Evolutionary conservation across 768 basidiomycete species (phyloP).

Genomic region (Podaxis mareebaensis): DNA sequence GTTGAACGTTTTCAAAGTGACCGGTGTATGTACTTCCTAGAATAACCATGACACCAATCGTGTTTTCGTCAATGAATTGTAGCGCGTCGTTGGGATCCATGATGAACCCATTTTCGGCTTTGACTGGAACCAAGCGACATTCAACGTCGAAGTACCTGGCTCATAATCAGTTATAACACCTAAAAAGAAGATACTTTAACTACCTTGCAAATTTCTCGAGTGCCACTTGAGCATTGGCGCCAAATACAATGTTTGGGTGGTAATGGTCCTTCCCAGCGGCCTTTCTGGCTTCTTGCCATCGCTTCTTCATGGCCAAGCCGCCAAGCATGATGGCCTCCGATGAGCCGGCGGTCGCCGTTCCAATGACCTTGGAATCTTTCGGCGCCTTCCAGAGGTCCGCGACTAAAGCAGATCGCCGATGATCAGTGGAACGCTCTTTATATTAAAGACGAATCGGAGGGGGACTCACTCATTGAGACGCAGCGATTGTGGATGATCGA

Average conservation of each 20-base stretch:
- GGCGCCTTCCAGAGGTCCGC: constrained; percentile 69
- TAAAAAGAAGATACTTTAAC: background rate
- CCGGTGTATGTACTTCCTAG: constrained; percentile 60
- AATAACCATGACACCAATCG: constrained; percentile 65
- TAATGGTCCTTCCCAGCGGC: constrained; percentile 53
- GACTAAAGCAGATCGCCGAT: constrained; percentile 28
- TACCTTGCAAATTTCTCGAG: constrained; percentile 66
- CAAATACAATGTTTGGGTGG: constrained; percentile 61
- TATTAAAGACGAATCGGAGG: background rate
- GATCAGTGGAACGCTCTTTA: background rate
- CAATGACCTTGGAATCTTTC: constrained; percentile 52
- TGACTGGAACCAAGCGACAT: constrained; percentile 48
- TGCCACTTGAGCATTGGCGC: constrained; percentile 63
- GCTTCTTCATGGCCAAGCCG: constrained; percentile 67
- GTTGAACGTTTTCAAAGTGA: constrained; percentile 59
- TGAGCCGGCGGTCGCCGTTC: constrained; percentile 65
- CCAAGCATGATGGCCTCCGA: constrained; percentile 73
- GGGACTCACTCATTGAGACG: constrained; percentile 49
- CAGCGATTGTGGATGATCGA: constrained; percentile 53
- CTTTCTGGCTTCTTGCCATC: constrained; percentile 66
- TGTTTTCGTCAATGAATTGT: constrained; percentile 67
- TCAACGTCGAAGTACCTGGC: constrained; percentile 62
- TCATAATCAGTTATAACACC: background rate
- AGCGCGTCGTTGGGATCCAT: constrained; percentile 61
- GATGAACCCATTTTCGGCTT: constrained; percentile 43